Evolutionary conservation across 2,329 filamentous ascomycete species (phyloP).

Genomic region (Colletotrichum sp.): DNA sequence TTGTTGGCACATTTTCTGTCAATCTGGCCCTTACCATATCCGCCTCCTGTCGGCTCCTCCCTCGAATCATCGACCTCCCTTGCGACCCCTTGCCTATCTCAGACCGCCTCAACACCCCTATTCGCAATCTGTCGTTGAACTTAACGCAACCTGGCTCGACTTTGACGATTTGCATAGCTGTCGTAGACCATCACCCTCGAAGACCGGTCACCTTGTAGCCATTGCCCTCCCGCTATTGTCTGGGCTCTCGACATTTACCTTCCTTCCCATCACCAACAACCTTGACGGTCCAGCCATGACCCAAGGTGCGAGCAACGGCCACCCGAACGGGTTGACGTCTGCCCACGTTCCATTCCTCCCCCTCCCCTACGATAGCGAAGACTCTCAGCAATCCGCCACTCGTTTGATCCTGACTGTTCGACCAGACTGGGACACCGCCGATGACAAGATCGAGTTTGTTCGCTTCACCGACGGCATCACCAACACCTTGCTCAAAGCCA

Average conservation of each 20-base stretch:
- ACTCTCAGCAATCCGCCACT: slow-evolving; percentile 80
- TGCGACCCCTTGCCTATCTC: background rate
- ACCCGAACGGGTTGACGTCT: slow-evolving; percentile 42
- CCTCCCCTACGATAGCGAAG: slow-evolving; percentile 76
- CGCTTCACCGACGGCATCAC: slow-evolving; percentile 98
- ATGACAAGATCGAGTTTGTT: slow-evolving; percentile 81
- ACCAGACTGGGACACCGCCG: slow-evolving; percentile 80
- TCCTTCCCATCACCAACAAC: background rate
- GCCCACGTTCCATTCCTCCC: slow-evolving; percentile 68
- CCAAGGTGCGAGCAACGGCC: slow-evolving; percentile 28
- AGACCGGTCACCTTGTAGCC: background rate
- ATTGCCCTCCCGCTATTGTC: slow-evolving; percentile 12
- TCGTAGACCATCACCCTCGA: background rate
- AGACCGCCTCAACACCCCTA: background rate
- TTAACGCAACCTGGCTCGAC: background rate
- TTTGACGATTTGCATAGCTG: background rate
- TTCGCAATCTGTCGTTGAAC: background rate
- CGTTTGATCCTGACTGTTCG: slow-evolving; percentile 79
- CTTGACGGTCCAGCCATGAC: slow-evolving; percentile 10
- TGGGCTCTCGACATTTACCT: background rate
- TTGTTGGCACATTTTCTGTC: background rate
- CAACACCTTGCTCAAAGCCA: slow-evolving; percentile 86
- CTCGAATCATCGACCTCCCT: background rate
- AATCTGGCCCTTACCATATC: background rate
- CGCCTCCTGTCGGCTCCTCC: background rate